Percentiles rank a stretch among this genome's conserved stretches.
Evolutionary conservation across 495 filamentous ascomycete species (phyloP).

Genomic region (Penicillium malachiteum): DNA sequence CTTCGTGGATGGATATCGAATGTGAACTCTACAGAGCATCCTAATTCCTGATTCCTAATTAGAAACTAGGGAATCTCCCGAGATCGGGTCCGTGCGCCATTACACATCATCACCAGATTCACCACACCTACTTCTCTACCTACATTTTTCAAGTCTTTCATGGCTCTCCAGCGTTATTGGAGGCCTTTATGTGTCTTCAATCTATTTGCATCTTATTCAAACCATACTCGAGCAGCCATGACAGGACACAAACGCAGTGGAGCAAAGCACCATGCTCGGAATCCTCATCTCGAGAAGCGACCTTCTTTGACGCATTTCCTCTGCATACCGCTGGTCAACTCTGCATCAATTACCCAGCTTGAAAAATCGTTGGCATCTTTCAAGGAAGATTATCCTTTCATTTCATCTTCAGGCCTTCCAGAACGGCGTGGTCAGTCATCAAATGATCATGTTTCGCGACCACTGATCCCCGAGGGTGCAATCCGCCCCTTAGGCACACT

Average conservation of each 20-base stretch:
- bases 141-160: background rate
- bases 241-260: conserved; percentile 8
- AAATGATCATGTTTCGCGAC: conserved; percentile 21
- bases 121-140: too few species aligned
- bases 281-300: conserved; percentile 22
- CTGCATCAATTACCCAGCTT: conserved; percentile 61
- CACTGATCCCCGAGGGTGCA: conserved; percentile 55
- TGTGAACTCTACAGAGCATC: too few species aligned
- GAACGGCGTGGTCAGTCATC: background rate
- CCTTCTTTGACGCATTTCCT: conserved; percentile 80
- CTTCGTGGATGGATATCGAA: too few species aligned
- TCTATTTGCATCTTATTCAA: background rate
- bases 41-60: too few species aligned
- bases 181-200: background rate
- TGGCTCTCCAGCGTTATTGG: background rate
- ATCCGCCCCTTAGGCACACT: conserved; percentile 76
- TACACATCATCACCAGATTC: too few species aligned
- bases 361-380: conserved; percentile 60
- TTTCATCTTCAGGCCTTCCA: conserved; percentile 1
- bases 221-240: conserved; percentile 10
- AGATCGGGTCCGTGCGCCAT: too few species aligned
- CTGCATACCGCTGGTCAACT: conserved; percentile 73
- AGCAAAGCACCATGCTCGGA: conserved; percentile 6
- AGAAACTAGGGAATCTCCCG: too few species aligned
- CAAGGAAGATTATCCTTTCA: conserved; percentile 49